phyloP scores from a whole-genome alignment of 306 rosid genomes.

The Citrullus colocynthis region DNA sequence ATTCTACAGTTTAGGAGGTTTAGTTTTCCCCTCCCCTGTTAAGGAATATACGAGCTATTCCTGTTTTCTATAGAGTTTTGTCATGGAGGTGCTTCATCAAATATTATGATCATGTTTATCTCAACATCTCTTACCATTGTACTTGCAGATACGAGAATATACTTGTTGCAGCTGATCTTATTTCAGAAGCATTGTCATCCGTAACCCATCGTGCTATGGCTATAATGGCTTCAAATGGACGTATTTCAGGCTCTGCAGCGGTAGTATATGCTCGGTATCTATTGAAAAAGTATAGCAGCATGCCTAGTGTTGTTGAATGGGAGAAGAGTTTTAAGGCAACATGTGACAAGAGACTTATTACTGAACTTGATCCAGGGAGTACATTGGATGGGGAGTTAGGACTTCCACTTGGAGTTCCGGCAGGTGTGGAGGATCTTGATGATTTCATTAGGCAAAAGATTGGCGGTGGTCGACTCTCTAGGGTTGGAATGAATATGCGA shows the following conservation, averaged over 20 bases:
- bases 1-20: background rate
- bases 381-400: conserved; percentile 69
- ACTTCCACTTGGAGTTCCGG: conserved; percentile 73
- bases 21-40: background rate
- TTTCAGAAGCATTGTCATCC: conserved; percentile 67
- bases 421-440: conserved; percentile 92
- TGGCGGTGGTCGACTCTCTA: conserved; percentile 62
- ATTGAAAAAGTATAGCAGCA: conserved; percentile 52
- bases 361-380: conserved; percentile 63
- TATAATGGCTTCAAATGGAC: conserved; percentile 57
- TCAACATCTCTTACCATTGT: conserved; percentile 12
- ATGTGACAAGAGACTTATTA: conserved; percentile 62
- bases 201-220: conserved; percentile 50
- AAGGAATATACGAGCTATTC: background rate
- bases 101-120: background rate
- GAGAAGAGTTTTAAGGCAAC: conserved; percentile 61
- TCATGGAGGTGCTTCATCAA: background rate
- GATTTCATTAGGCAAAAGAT: conserved; percentile 85
- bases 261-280: conserved; percentile 51
- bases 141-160: conserved; percentile 85
- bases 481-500: conserved; percentile 67
- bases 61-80: background rate
- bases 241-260: conserved; percentile 61
- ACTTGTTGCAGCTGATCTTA: conserved; percentile 64
- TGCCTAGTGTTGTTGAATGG: conserved; percentile 76